These are phyloP conservation scores for Silene noctiflora DNA, from an alignment of 179 eudicot species.

Conservation along the genomic window DNA sequence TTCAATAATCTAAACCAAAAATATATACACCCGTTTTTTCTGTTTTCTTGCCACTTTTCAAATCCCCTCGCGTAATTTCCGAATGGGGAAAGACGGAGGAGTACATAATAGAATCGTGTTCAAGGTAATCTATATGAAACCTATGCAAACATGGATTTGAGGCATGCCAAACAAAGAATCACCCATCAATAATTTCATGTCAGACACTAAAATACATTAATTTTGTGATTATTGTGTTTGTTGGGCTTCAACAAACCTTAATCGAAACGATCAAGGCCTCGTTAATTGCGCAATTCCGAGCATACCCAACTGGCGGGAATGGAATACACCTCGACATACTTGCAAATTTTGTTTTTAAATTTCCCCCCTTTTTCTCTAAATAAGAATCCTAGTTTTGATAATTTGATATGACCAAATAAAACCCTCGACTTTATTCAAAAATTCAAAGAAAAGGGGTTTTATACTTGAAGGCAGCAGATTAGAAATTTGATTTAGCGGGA, in stretches of 20 bases:
- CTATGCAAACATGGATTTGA: no score
- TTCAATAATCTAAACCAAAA: neutral
- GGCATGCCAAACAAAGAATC: neutral
- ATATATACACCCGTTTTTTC: neutral
- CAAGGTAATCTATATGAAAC: no score
- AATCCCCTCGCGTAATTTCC: no score
- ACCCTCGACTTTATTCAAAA: slow-evolving; percentile 1
- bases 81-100: no score
- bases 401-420: neutral
- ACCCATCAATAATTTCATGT: slow-evolving; percentile 9
- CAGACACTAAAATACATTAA: slow-evolving; percentile 14
- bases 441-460: neutral
- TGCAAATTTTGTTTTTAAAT: neutral
- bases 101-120: no score
- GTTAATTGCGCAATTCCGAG: slow-evolving; percentile 39
- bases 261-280: slow-evolving; percentile 90
- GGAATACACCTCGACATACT: slow-evolving; percentile 79
- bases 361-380: no score
- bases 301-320: slow-evolving; percentile 56
- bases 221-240: slow-evolving; percentile 6
- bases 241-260: slow-evolving; percentile 75
- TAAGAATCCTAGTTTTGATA: neutral
- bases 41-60: no score
- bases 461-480: neutral
- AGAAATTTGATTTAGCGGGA: neutral